A percentile compares a stretch with the other conserved stretches of the same genome.
Conservation (phyloP, 495 filamentous ascomycete species). For the Aspergillus bertholletiae region DNA sequence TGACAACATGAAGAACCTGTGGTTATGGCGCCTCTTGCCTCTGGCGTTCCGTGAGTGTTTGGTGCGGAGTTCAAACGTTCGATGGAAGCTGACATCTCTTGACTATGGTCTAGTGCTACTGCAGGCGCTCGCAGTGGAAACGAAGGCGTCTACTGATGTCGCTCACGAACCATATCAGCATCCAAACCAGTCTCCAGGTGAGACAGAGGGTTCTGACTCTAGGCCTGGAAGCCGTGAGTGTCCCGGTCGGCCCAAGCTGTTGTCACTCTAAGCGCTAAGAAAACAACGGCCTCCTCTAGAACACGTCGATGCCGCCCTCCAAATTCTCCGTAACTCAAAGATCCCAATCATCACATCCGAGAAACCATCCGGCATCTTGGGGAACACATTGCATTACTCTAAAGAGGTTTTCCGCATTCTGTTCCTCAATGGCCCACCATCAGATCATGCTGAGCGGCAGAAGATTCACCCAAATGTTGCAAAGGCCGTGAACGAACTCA, state of each 20-base stretch:
- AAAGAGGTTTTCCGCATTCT: conserved; percentile 45
- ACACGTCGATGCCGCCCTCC: conserved; percentile 34
- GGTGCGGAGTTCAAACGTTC: not conserved
- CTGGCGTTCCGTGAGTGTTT: conserved; percentile 38
- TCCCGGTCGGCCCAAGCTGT: not conserved
- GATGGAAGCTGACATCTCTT: conserved; percentile 22
- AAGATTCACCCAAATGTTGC: conserved; percentile 31
- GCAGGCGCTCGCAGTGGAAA: conserved; percentile 31
- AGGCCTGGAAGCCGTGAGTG: conserved; percentile 33
- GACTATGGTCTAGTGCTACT: conserved; percentile 28
- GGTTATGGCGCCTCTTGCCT: conserved; percentile 34
- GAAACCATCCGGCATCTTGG: conserved; percentile 42
- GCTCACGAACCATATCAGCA: conserved; percentile 14
- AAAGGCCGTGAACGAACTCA: conserved; percentile 67
- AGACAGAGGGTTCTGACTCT: conserved; percentile 14
- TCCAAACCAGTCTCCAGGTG: conserved; percentile 14
- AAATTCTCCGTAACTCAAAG: conserved; percentile 30
- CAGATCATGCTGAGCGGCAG: conserved; percentile 17
- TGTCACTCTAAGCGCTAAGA: not conserved
- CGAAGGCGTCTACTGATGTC: conserved; percentile 18
- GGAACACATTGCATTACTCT: conserved; percentile 46
- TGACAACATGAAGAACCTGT: conserved; percentile 40
- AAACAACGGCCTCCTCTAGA: conserved; percentile 15
- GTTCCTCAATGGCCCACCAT: conserved; percentile 47
- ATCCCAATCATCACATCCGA: conserved; percentile 24